Percentiles rank a stretch among this genome's conserved stretches.
Conservation (phyloP, 805 yeast genomes). For the Zygoascus tannicola region DNA sequence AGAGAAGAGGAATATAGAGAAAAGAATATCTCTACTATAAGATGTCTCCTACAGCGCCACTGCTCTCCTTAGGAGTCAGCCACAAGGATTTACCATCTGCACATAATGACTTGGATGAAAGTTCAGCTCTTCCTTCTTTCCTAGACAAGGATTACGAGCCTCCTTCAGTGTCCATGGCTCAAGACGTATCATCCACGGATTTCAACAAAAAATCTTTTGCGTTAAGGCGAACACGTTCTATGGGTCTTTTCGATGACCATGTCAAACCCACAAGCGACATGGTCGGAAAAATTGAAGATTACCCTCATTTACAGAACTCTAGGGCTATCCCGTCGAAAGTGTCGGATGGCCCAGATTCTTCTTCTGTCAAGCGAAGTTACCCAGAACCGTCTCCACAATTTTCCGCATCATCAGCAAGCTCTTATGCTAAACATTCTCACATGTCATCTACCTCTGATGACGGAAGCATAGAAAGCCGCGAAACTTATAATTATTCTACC, state of each 20-base stretch:
- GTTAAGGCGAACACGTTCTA: constrained; percentile 70
- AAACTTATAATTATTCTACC: background rate
- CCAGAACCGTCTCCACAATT: background rate
- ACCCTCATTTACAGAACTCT: constrained; percentile 17
- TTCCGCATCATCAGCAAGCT: background rate
- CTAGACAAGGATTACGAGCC: background rate
- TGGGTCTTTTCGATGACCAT: constrained; percentile 70
- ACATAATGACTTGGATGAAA: background rate
- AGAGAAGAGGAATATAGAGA: no score
- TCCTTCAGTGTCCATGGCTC: constrained; percentile 48
- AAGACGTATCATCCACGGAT: constrained; percentile 53
- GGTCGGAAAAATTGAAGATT: constrained; percentile 20
- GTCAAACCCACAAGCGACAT: constrained; percentile 23
- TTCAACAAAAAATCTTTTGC: constrained; percentile 63
- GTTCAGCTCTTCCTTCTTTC: background rate
- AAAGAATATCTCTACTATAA: no score
- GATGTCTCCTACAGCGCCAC: constrained; percentile 4
- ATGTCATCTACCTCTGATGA: background rate
- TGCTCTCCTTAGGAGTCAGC: constrained; percentile 9
- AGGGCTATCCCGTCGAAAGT: background rate
- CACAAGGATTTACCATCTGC: constrained; percentile 1
- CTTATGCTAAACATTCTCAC: background rate
- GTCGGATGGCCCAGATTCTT: no score
- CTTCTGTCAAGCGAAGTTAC: no score
- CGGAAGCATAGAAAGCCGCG: background rate